Evolutionary conservation across 2,329 filamentous ascomycete species (phyloP), one percentile per base, ranked within the genome.

Genomic region (Penicillium sp.): DNA sequence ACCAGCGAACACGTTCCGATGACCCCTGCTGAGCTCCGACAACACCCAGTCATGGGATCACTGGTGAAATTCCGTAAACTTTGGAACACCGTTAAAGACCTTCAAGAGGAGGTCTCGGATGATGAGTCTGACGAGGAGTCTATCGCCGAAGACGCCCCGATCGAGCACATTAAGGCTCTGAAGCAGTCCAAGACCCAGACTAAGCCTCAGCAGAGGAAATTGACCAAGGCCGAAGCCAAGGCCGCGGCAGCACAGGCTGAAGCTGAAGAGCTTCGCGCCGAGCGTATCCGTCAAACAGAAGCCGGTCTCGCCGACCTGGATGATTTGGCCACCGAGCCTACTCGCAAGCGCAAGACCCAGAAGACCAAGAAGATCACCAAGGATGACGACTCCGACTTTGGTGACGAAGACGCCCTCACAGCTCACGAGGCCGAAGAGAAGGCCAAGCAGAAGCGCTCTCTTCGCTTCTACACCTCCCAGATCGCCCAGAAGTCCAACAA

Each of bases 391-490:
- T 96, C 92, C 2, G 94, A 99, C 78, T 93, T 99, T 70, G 94
- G 93, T 64, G 94, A 99, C 67, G 92, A 96, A 71, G 88, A 90
- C 14, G 78, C 81, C 4, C 83, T 97, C 55, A 91, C 92, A 50
- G 86, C 87, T 10, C 83, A 86, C 57, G 86, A 93, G 57, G 88
- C 91, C 1, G 90, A 89, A 40, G 91, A 96, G 67, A 99, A 99
- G 76, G 90, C 88, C 0, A 84, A 86, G 56, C 90, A 90, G 74
- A 96, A 94, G 81, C 96, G 95, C 81, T 91, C 86, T 60, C 83
- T 99, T 54, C 89, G 92, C 59, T 99, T 99, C 81, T 99, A 99
- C 82, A 97, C 95, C 2, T 96, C 92, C 3, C 94, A 99, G 72
- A 94, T 99, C 62, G 89, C 90, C 27, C 93, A 97, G 72, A 97